Conservation (phyloP, 2,329 filamentous ascomycete species). For the Dendrostoma leiphaemia region DNA sequence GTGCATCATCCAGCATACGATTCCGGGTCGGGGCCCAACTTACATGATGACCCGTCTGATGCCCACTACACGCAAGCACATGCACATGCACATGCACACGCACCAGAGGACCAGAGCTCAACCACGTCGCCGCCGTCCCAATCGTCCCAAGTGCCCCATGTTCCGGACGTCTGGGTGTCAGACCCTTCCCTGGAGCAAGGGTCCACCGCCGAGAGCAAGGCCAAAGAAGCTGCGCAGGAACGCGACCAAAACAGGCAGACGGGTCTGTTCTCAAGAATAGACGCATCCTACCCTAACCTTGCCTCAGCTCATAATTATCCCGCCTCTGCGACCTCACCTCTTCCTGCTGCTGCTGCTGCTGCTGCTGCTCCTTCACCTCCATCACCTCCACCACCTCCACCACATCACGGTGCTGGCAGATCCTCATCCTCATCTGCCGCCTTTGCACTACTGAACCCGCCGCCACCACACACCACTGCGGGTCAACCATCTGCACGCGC, state of each 20-base stretch:
- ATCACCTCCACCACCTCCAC: no score
- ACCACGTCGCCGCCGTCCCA: conserved; percentile 15
- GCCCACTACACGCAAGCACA: no score
- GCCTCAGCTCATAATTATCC: neutral
- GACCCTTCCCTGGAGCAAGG: conserved; percentile 44
- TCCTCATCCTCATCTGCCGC: no score
- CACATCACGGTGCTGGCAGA: no score
- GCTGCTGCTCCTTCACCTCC: no score
- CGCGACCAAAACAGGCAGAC: conserved; percentile 21
- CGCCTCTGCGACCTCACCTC: neutral
- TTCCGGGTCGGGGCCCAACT: neutral
- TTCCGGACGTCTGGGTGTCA: conserved; percentile 47
- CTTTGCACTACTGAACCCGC: no score
- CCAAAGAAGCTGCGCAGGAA: conserved; percentile 42
- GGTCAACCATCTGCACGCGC: neutral
- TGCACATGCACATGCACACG: no score
- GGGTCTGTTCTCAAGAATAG: neutral
- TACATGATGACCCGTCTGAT: conserved; percentile 20
- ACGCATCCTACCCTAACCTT: neutral
- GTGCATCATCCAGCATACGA: neutral
- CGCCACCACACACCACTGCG: no score
- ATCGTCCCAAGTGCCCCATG: conserved; percentile 38
- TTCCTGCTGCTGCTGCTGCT: neutral
- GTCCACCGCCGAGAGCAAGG: conserved; percentile 38
- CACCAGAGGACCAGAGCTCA: neutral